Evolutionary conservation across 2,329 filamentous ascomycete species (phyloP), one percentile per base, ranked within the genome.

Genomic region (Thielaviopsis ethacetica): DNA sequence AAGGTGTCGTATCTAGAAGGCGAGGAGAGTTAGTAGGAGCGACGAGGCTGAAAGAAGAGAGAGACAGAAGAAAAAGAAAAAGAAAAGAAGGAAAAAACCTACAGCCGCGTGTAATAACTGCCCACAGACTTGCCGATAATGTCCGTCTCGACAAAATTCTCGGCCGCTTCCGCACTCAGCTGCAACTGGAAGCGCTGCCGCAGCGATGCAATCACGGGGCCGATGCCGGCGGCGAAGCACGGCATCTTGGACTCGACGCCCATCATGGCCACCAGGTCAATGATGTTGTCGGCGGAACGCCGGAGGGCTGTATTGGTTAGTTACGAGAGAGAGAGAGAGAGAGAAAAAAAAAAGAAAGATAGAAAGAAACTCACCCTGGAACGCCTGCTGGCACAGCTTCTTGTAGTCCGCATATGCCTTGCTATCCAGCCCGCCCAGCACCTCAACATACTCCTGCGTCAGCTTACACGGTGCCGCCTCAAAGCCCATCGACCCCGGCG

Each of bases 391-490:
- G 76, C 87, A 91, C 49, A 90, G 71, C 61, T 75, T 79, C 71
- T 90, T 91, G 71, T 88, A 93, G 62, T 85, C 81, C 49, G 85
- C 80, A 67, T 83, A 93, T 54, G 85, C 83, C 2, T 79, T 75
- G 1, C 84, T 85, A 4, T 80, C 81, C 5, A 87, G 69, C 1
- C 88, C 88, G 19, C 88, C 88, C 30, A 93, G 73, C 7, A 93
- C 85, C 65, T 93, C 88, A 47, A 93, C 84, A 67, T 93, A 93
- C 67, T 93, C 88, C 63, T 90, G 82, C 1, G 88, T 91, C 26
- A 93, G 75, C 73, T 93, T 93, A 71, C 93, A 93, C 0, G 88
- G 88, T 4, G 88, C 88, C 15, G 88, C 88, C 71, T 93, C 88
- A 65, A 93, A 93, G 2, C 86, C 87, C 67, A 93, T 87, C 9